Conservation (phyloP, 495 filamentous ascomycete species). For the Letharia columbiana region DNA sequence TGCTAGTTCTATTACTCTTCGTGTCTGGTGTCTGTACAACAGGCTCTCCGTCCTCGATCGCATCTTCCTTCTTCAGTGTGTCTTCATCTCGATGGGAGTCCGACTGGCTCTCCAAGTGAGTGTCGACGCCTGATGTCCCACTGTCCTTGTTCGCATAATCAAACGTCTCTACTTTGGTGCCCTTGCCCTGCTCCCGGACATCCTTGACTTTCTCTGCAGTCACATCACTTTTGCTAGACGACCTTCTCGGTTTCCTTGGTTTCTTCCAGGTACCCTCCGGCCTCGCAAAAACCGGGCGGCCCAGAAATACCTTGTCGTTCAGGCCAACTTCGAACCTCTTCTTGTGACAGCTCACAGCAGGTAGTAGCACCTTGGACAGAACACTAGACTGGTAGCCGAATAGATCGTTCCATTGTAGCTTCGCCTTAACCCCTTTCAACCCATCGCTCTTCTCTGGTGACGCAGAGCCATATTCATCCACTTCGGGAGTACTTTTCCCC, state of each 20-base stretch:
- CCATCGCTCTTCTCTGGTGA: slow-evolving; percentile 25
- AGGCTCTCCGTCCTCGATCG: not conserved
- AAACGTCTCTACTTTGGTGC: slow-evolving; percentile 6
- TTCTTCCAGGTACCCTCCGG: slow-evolving; percentile 85
- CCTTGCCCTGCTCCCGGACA: not conserved
- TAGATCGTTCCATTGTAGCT: slow-evolving; percentile 20
- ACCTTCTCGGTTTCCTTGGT: slow-evolving; percentile 49
- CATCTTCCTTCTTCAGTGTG: slow-evolving; percentile 12
- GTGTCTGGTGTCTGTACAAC: slow-evolving; percentile 22
- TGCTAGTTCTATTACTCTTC: slow-evolving; percentile 34
- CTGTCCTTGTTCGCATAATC: slow-evolving; percentile 7
- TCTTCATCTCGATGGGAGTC: slow-evolving; percentile 3
- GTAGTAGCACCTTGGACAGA: slow-evolving; percentile 76
- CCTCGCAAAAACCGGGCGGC: slow-evolving; percentile 78
- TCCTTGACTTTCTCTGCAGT: slow-evolving; percentile 13
- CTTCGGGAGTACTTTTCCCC: slow-evolving; percentile 29
- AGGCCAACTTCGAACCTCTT: slow-evolving; percentile 77
- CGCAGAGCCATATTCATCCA: slow-evolving; percentile 35
- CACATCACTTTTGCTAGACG: slow-evolving; percentile 18
- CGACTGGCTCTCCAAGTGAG: slow-evolving; percentile 6
- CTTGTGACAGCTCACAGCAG: slow-evolving; percentile 72
- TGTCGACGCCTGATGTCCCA: not conserved
- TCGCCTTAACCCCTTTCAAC: not conserved
- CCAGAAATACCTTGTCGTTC: slow-evolving; percentile 75
- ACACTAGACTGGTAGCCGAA: slow-evolving; percentile 37